Conservation (phyloP, 495 filamentous ascomycete genomes). For the Neurospora sp. region DNA sequence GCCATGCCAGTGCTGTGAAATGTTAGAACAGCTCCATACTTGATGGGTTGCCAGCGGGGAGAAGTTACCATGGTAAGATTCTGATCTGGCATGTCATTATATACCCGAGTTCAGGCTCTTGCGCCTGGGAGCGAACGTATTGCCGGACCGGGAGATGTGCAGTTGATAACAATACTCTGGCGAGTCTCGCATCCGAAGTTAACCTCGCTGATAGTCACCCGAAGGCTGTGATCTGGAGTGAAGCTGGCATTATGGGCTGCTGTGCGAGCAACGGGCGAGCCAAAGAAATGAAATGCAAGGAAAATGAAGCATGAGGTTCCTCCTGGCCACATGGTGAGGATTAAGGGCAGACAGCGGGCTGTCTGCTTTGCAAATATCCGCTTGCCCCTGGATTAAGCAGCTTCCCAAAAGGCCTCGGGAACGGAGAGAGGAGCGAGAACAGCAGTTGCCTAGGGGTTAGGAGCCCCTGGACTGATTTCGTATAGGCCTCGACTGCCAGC, state of each 20-base stretch:
- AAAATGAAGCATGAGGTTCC: background rate
- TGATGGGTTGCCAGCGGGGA: background rate
- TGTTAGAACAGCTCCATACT: slow-evolving; percentile 7
- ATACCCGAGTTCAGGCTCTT: slow-evolving; percentile 48
- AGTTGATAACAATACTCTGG: slow-evolving; percentile 41
- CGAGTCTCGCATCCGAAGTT: slow-evolving; percentile 35
- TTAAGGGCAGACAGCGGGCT: background rate
- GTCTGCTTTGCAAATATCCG: background rate
- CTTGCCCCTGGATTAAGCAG: background rate
- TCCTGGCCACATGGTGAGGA: background rate
- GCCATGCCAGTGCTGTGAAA: slow-evolving; percentile 51
- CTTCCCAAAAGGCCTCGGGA: too few relatives aligned
- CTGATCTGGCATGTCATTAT: slow-evolving; percentile 44
- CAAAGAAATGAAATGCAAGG: background rate
- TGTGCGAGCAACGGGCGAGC: background rate
- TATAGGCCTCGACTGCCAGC: too few relatives aligned
- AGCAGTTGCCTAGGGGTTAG: too few relatives aligned
- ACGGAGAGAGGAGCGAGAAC: too few relatives aligned
- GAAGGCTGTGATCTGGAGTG: slow-evolving; percentile 41
- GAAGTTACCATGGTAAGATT: slow-evolving; percentile 45
- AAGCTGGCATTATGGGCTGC: slow-evolving; percentile 31
- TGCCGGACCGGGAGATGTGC: slow-evolving; percentile 42
- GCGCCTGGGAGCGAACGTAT: slow-evolving; percentile 37
- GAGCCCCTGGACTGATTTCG: too few relatives aligned
- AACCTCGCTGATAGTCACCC: slow-evolving; percentile 29